Evolutionary conservation across 1,139 yeast species (phyloP), one percentile per base, ranked within the genome.

Genomic region (Pichia sp.): DNA sequence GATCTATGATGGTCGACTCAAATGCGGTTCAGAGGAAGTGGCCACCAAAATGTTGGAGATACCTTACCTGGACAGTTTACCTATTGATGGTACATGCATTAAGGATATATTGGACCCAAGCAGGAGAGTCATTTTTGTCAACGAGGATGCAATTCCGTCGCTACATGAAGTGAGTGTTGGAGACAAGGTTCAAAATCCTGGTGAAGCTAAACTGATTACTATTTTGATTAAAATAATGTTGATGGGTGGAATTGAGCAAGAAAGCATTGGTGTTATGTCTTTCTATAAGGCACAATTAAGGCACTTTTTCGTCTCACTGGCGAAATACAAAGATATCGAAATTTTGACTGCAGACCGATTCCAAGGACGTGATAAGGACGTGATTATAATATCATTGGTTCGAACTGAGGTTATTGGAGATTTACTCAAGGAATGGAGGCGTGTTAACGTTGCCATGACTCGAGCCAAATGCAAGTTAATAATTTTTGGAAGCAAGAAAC

Each of bases 391-490:
- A 1, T 80, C 85, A 1, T 66, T 81, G 57, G 85, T 80, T 1
- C 63, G 84, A 34, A 79, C 84, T 1, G 81, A 81, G 58, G 70
- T 74, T 2, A 79, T 80, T n/a, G 98, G 99, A 0, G 89, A 87
- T 45, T 74, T 93, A 52, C 72, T 93, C 44, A 82, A 80, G 58
- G 99, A 93, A 64, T 87, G 97, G 93, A 76, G 98, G 61, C 78
- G 99, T 59, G 79, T 95, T 51, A 93, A 93, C 70, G 99, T 95
- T 43, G 95, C 98, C 0, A 84, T 95, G 64, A 93, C 99, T 0
- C 76, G 99, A 59, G 95, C 99, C 0, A 85, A 83, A 67, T 78
- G 87, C 16, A 95, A 95, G 69, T 77, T 95, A 50, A 79, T 95
- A 30, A 80, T 93, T 17, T 72, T 93, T 46, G 99, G 99, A 0